Percentiles rank a stretch among this genome's conserved stretches.
These are phyloP conservation scores for Malus hybrid DNA, from an alignment of 331 rosid genomes.

Conservation along the genomic window DNA sequence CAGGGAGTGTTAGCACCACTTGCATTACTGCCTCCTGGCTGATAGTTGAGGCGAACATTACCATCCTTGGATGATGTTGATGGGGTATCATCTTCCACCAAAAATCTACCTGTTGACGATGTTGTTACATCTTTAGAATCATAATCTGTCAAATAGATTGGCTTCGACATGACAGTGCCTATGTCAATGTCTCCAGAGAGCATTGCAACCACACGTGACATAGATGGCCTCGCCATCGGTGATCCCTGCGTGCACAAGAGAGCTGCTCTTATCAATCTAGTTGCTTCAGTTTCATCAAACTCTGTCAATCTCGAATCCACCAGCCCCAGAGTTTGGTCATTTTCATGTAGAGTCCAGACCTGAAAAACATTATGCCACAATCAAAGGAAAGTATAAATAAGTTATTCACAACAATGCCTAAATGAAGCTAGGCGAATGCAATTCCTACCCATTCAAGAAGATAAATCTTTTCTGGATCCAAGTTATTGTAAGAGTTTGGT, in stretches of 20 bases:
- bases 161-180: slow-evolving; percentile 9
- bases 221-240: slow-evolving; percentile 17
- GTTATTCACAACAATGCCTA: no score
- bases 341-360: slow-evolving; percentile 12
- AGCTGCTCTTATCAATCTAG: slow-evolving; percentile 10
- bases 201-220: slow-evolving; percentile 20
- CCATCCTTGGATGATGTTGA: neutral
- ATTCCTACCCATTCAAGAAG: no score
- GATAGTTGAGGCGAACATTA: neutral
- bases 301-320: slow-evolving; percentile 13
- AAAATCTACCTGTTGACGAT: neutral
- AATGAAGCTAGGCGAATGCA: no score
- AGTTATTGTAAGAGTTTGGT: no score
- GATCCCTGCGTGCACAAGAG: slow-evolving; percentile 27
- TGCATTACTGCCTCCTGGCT: neutral
- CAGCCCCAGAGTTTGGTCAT: neutral
- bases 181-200: neutral
- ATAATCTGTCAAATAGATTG: slow-evolving; percentile 23
- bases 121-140: slow-evolving; percentile 16
- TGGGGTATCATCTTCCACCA: neutral
- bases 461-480: no score
- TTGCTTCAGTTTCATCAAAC: slow-evolving; percentile 12
- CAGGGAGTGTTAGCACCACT: neutral
- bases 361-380: no score
- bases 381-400: no score